Base-by-base conservation (phyloP, 1,139 yeast genomes). In the Saccharomyces hybrid region DNA sequence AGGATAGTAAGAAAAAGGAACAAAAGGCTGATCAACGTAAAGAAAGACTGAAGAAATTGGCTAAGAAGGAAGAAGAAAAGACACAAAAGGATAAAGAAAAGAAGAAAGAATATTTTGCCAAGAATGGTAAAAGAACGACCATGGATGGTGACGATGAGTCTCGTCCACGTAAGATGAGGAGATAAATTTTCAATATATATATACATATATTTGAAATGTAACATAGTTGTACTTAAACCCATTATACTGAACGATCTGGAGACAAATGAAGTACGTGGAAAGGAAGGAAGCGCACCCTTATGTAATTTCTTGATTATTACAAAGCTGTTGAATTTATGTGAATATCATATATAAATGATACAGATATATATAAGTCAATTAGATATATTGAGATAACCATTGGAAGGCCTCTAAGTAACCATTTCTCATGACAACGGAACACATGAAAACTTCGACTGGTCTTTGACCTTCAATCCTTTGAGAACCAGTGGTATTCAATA, bases 371-470 rank as follows among this genome's bases (percentile, higher is more conserved):
- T 19, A 19, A 19, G 50, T 42, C 46, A 41, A 29, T 72, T 79
- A 90, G 67, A 91, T 91, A 74, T 87, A 90, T 76, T 90, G 95
- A 59, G 97, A 87, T 71, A 91, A 82, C 97, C 97, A 90, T 78
- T 87, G 87, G 81, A 90, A 89, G 60, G 95, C 97, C 64, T 90
- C 97, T 57, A 95, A 93, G 74, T 90, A 90, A 64, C 97, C 97
- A 72, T 88, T 88, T 80, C 97, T 88, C 95, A 88, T 86, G 55
- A 89, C 96, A 60, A 93, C 96, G 32, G 97, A 89, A 73, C 96
- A 93, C 98, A 95, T 93, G 75, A 83, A 95, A 50, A 93, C 84
- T 76, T 93, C 99, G 58, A 93, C 84, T 53, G 99, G 98, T 77
- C 99, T 86, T 65, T 80, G 80, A 58, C 84, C 86, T 58, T 84